phyloP scores from a whole-genome alignment of 352 stramenopile genomes.

The Pythium utonaiense region DNA sequence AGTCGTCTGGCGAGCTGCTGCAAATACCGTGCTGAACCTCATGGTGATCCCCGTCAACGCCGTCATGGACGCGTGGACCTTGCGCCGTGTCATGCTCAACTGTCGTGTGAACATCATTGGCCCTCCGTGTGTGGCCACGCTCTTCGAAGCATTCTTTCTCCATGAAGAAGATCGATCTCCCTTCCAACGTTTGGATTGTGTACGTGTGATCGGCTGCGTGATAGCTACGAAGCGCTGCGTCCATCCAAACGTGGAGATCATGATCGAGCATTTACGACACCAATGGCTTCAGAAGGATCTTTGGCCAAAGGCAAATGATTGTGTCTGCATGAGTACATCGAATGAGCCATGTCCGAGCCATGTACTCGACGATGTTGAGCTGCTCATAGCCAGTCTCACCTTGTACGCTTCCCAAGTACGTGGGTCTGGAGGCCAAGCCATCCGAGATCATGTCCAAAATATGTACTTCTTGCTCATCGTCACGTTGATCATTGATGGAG shows the following conservation, averaged over 20 bases:
- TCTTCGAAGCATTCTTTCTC: conserved; percentile 36
- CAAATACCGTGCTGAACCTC: conserved; percentile 35
- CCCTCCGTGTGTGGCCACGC: conserved; percentile 28
- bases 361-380: conserved; percentile 33
- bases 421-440: background rate
- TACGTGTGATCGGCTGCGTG: conserved; percentile 39
- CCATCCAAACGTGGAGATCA: conserved; percentile 53
- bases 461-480: conserved; percentile 46
- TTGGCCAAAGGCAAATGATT: conserved; percentile 32
- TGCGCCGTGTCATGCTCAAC: conserved; percentile 40
- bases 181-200: conserved; percentile 45
- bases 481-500: conserved; percentile 39
- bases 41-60: conserved; percentile 47
- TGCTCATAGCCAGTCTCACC: conserved; percentile 26
- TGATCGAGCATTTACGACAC: conserved; percentile 43
- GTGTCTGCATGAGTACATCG: conserved; percentile 20
- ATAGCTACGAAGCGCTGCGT: conserved; percentile 45
- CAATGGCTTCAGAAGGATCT: conserved; percentile 30
- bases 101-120: conserved; percentile 51
- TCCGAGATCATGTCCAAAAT: conserved; percentile 33
- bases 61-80: conserved; percentile 43
- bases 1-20: conserved; percentile 41
- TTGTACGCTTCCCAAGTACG: conserved; percentile 12
- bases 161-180: conserved; percentile 28
- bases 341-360: conserved; percentile 28